Percentiles rank a stretch among this genome's conserved stretches.
Evolutionary conservation across 2,329 filamentous ascomycete genomes (phyloP).

Genomic region (Nannizzia gypsea): DNA sequence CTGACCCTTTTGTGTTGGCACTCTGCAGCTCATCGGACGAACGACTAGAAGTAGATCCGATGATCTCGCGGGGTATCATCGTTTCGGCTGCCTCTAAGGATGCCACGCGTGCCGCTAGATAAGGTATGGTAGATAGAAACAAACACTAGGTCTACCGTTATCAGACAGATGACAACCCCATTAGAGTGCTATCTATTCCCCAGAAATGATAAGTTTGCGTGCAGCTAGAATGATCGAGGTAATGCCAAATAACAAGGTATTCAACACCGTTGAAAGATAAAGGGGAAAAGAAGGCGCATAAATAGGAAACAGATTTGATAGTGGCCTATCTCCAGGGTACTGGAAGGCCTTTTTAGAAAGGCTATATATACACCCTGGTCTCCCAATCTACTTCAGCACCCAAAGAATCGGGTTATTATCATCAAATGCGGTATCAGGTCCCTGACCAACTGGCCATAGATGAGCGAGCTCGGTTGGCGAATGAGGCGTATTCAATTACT

Average conservation of each 20-base stretch:
- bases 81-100: neutral
- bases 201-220: neutral
- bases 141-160: neutral
- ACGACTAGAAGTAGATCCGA: constrained; percentile 7
- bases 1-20: constrained; percentile 6
- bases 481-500: neutral
- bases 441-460: neutral
- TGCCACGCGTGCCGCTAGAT: neutral
- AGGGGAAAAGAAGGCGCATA: neutral
- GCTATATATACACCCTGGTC: neutral
- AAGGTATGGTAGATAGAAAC: neutral
- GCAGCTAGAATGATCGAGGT: neutral
- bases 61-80: neutral
- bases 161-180: neutral
- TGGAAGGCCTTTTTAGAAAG: neutral
- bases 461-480: neutral
- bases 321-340: neutral
- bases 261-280: neutral
- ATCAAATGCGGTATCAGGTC: neutral
- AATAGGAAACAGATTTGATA: neutral
- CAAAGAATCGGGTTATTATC: neutral
- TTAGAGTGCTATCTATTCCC: neutral
- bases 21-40: constrained; percentile 13
- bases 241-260: neutral
- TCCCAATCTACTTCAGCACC: neutral